phyloP scores from a whole-genome alignment of 176 grass and related monocot species.

The Olyra latifolia region DNA sequence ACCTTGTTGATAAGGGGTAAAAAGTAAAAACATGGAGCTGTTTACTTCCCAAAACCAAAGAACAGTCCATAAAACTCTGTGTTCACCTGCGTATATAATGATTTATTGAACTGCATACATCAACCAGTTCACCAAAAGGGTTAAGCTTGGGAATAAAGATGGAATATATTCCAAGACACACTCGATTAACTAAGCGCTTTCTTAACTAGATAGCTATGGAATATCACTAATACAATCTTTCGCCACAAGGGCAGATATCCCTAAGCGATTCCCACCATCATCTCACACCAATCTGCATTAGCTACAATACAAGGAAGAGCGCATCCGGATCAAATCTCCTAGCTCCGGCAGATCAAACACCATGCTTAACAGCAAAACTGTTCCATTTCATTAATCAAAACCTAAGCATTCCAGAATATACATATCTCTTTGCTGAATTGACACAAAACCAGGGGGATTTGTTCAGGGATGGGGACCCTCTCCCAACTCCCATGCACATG shows the following conservation, averaged over 20 bases:
- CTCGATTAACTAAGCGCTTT: not conserved
- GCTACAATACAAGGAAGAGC: constrained; percentile 12
- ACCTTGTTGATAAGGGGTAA: not conserved
- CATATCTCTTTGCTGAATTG: not conserved
- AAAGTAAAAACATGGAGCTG: not conserved
- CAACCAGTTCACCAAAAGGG: no score
- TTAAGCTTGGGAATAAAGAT: no score
- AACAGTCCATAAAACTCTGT: not conserved
- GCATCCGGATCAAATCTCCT: constrained; percentile 34
- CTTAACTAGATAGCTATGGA: not conserved
- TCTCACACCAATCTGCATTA: not conserved
- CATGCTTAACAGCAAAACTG: not conserved
- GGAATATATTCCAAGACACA: no score
- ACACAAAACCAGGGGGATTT: not conserved
- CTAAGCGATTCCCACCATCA: constrained; percentile 12
- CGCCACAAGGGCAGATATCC: constrained; percentile 20
- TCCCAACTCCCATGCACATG: constrained; percentile 54
- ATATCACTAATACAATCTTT: constrained; percentile 2
- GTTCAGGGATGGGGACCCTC: constrained; percentile 1
- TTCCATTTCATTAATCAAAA: not conserved
- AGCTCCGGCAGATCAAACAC: constrained; percentile 8
- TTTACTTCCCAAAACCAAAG: not conserved
- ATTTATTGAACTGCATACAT: no score
- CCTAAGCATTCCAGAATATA: not conserved
- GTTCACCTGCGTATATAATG: not conserved